Base-by-base conservation (phyloP, 2,329 filamentous ascomycete genomes). In the Ceratocystis diversiconidia region DNA sequence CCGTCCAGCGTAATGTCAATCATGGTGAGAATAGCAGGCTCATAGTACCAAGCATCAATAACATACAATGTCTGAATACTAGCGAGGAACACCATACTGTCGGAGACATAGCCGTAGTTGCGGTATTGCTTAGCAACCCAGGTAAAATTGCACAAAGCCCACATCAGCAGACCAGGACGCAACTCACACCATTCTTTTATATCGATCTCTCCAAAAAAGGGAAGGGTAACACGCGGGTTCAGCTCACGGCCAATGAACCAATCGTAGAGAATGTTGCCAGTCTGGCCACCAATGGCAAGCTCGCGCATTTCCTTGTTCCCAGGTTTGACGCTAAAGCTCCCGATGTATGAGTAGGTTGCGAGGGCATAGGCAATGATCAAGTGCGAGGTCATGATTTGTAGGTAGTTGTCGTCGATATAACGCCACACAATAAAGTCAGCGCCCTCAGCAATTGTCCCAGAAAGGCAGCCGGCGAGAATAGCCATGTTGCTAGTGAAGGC, bases 211-310 rank as follows among this genome's bases (percentile, higher is more conserved):
- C 90, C 90, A 69, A 96, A 80, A 61, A 95, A 74, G 1, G 91
- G 91, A 28, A 96, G 77, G 0, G 81, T 84, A 67, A 95, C 75
- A 61, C 92, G 89, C 2, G 92, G 92, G 76, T 97, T 97, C 68
- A 97, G 85, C 75, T 97, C 92, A 32, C 92, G 89, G 22, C 92
- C 92, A 69, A 97, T 96, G 77, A 91, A 97, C 85, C 90, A 97
- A 76, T 97, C 92, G 74, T 97, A 96, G 46, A 96, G 76, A 69
- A 90, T 77, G 75, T 95, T 96, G 66, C 91, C 92, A 1, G 85
- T 85, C 72, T 88, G 83, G 17, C 91, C 92, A 55, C 92, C 91
- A 1, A 84, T 83, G 0, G 92, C 92, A 6, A 97, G 81, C 73
- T 94, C 86, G 50, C 92, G 88, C 68, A 82, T 78, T 61, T 87